Evolutionary conservation across 1,284 basidiomycete genomes (phyloP), one percentile per base, ranked within the genome.

Genomic region (Microbotryomycetes sp.): DNA sequence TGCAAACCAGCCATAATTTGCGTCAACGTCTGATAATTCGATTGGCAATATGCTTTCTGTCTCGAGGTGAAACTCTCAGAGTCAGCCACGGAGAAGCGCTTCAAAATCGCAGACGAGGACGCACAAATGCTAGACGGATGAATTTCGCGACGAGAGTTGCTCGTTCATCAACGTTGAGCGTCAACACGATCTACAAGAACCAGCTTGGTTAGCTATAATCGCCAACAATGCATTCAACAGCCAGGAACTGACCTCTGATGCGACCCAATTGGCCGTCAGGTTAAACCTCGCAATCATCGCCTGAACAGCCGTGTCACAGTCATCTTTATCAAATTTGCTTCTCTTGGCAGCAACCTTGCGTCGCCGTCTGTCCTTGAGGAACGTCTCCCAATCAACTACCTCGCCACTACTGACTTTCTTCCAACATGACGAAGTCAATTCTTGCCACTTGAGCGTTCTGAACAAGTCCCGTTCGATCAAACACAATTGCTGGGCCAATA

Each of bases 391-490:
- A 73, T 92, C 89, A 9, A 86, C 79, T 19, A 90, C 82, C 70
- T 89, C 82, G 22, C 83, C 81, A 14, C 85, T 83, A 58, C 83
- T 81, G 45, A 81, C 80, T 36, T 69, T 56, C 19, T 82, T 79
- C 84, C 85, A 87, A 30, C 56, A 47, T 0, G 65, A 70, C n/a
- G 62, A 59, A 4, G 66, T 67, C 22, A 72, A 65, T 54, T 76
- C 75, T 28, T 75, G 73, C 76, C 77, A 79, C 22, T 70, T 61
- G 30, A 94, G 81, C 23, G 82, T 81, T 71, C 87, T 83, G 74
- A 92, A 87, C 58, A 94, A 77, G 72, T 93, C 91, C 22, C 87
- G 81, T 68, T 94, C 91, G 71, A 94, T 91, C 80, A 92, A 85
- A 14, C 85, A 82, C 72, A 92, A 87, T 70, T 92, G 88, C 58